A percentile compares a stretch with the other conserved stretches of the same genome.
These are phyloP conservation scores for Spathaspora passalidarum DNA, from an alignment of 805 yeast species.

Conservation along the genomic window DNA sequence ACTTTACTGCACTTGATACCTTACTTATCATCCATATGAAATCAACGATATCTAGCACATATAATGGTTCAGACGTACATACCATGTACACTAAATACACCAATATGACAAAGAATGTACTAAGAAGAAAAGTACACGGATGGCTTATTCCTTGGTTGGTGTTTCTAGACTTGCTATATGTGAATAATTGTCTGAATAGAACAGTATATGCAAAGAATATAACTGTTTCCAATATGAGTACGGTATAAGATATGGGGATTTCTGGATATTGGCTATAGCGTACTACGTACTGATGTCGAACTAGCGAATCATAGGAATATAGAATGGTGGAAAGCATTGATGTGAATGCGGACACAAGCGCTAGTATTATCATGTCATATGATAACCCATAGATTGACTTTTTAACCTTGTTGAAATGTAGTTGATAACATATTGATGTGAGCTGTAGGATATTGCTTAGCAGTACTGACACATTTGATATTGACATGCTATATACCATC, in stretches of 20 bases:
- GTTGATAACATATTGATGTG: conserved; percentile 4
- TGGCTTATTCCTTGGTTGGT: conserved; percentile 35
- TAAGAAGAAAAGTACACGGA: conserved; percentile 5
- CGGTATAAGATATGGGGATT: conserved; percentile 16
- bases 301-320: conserved; percentile 7
- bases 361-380: conserved; percentile 13
- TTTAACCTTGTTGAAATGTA: conserved; percentile 11
- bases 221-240: conserved; percentile 17
- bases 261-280: conserved; percentile 34
- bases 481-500: too few relatives aligned
- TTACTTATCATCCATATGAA: conserved; percentile 36
- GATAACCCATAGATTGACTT: conserved; percentile 20
- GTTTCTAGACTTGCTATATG: conserved; percentile 28
- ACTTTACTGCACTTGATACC: conserved; percentile 18
- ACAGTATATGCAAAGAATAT: conserved; percentile 10
- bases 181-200: conserved; percentile 22
- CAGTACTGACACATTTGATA: neutral
- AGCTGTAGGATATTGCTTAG: neutral
- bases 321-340: conserved; percentile 8
- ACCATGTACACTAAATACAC: conserved; percentile 4
- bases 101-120: conserved; percentile 2
- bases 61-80: conserved; percentile 13
- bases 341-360: conserved; percentile 6
- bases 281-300: conserved; percentile 9
- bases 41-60: conserved; percentile 40